Base-by-base conservation (phyloP, 805 yeast species). In the Yamadazyma akitaensis region DNA sequence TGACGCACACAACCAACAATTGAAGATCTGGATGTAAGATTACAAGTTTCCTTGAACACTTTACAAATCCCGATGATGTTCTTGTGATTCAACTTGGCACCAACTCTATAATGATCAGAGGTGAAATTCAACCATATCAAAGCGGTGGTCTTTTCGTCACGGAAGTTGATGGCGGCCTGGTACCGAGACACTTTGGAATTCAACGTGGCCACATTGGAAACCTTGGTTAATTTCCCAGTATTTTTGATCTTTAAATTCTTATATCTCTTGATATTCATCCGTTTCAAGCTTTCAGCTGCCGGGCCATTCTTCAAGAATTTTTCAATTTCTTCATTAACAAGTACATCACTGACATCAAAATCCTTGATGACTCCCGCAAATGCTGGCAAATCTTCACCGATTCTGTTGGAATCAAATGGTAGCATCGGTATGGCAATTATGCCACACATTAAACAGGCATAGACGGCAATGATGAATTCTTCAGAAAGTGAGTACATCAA, bases 11-110 rank as follows among this genome's bases (percentile, higher is more conserved):
- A 83, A 0, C 96, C 96, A 36, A 92, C 73, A 6, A 94, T 72
- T 0, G 97, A 84, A 35, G 81, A 79, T 30, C 78, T 75, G 34
- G 86, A 77, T 12, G 84, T 76, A 66, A 94, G 73, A 50, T 88
- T 92, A 58, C 96, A 88, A 0, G 98, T 92, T 60, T 92, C 97
- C 56, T 94, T 92, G 59, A 89, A 77, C 17, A 88, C 86, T 57
- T 91, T 89, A 64, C 97, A 90, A 63, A 88, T 77, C 2, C 88
- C 84, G 54, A 91, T 65, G 11, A 94, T 68, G 42, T 80, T 77
- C 35, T 74, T 67, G 60, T 87, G 94, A 19, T 80, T 81, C 51
- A 79, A 63, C 16, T 70, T 68, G 2, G 77, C 76, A 0, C 85
- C 88, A 0, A 79, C 73, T 46, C 86, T 72, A 16, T 79, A 73